Evolutionary conservation across 2,329 filamentous ascomycete species (phyloP), one percentile per base, ranked within the genome.

Genomic region (Nectriaceae sp.): DNA sequence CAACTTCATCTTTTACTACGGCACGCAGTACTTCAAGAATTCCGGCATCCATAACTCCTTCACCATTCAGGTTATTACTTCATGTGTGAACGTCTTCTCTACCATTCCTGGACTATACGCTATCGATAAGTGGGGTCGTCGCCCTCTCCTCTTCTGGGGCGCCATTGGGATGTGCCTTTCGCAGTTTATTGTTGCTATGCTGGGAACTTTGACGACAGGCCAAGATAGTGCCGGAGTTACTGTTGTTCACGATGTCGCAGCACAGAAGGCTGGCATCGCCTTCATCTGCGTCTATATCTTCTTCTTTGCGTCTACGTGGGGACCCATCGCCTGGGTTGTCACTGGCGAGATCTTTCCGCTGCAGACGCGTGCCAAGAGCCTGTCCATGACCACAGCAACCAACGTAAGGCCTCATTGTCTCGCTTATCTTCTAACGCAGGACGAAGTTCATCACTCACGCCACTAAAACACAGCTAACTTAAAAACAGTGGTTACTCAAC

Each of bases 401-500:
- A n/a, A n/a, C n/a, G n/a, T n/a, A n/a, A n/a, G n/a, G n/a, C n/a
- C n/a, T n/a, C n/a, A n/a, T n/a, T n/a, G n/a, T n/a, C n/a, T n/a
- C n/a, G n/a, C n/a, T n/a, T n/a, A n/a, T n/a, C n/a, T n/a, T n/a
- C n/a, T n/a, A n/a, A n/a, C n/a, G n/a, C n/a, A n/a, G n/a, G n/a
- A n/a, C n/a, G n/a, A n/a, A n/a, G n/a, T n/a, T n/a, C n/a, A n/a
- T n/a, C n/a, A n/a, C n/a, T n/a, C n/a, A n/a, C n/a, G n/a, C n/a
- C n/a, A n/a, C n/a, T n/a, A n/a, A n/a, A n/a, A n/a, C n/a, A n/a
- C n/a, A n/a, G n/a, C n/a, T n/a, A n/a, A n/a, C n/a, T n/a, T n/a
- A n/a, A n/a, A n/a, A n/a, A n/a, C n/a, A n/a, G n/a, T 88, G 85
- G 87, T 75, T 84, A 1, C 70, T 84, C 52, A 89, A 89, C 75